Evolutionary conservation across 106 monocot species (phyloP), one percentile per base, ranked within the genome.

Genomic region (Vanilla planifolia): DNA sequence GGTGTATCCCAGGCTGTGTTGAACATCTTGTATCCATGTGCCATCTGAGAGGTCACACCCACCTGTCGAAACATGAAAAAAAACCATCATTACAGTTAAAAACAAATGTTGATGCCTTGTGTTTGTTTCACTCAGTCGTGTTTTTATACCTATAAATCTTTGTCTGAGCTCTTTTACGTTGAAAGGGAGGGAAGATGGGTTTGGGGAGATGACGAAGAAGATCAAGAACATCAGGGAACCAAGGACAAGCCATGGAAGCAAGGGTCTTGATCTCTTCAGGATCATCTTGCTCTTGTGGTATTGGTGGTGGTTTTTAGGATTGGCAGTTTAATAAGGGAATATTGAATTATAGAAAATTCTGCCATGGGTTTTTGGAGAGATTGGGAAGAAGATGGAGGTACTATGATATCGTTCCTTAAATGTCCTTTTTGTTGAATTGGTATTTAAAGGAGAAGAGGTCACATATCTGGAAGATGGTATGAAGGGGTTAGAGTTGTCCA

Each of bases 41-140:
- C 82, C 82, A 21, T 33, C 44, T 1, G 69, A 69, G 17, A 66
- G 26, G 39, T 82, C 82, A 58, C 82, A 82, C 14, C 17, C 11
- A 40, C 28, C 30, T 55, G 15, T 6, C 33, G 13, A 16, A 15
- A 32, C 26, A 15, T 14, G 6, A 0, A 55, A 11, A 4, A 55
- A 55, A 32, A n/a, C 32, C 28, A 32, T 15, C 27, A 7, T 32
- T 32, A 55, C n/a, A 32, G n/a, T 55, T 11, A 55, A 6, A 15
- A 55, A 33, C 6, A n/a, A 28, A n/a, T 15, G 14, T 22, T 14
- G 27, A 22, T 6, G 14, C 30, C 14, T 32, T 56, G 9, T 28
- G 15, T 30, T 33, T 33, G 7, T 56, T 33, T 55, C 9, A 2
- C n/a, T 33, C 10, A 8, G 3, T 9, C 33, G 29, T 33, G 7